Percentiles rank a stretch among this genome's conserved stretches.
Evolutionary conservation across 768 basidiomycete genomes (phyloP).

Genomic region (Psilocybe tampanensis): DNA sequence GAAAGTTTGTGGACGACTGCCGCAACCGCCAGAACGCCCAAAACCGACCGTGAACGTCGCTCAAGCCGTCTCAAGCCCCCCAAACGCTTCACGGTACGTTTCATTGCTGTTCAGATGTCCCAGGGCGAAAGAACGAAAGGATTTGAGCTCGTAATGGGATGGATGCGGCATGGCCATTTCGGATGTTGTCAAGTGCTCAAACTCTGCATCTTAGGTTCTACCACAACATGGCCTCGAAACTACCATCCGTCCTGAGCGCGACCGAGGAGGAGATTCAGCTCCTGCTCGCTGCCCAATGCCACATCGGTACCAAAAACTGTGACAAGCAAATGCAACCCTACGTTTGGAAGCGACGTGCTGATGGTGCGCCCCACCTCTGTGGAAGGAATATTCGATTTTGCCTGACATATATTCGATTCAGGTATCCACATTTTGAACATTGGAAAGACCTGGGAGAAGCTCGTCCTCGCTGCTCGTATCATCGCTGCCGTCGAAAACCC

Average conservation of each 20-base stretch:
- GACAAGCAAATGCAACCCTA: constrained; percentile 99
- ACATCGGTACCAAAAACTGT: constrained; percentile 98
- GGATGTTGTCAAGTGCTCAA: constrained; percentile 39
- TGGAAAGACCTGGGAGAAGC: constrained; percentile 99
- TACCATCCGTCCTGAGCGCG: constrained; percentile 90
- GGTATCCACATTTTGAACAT: constrained; percentile 98
- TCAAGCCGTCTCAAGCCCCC: constrained; percentile 42
- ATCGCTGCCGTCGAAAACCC: constrained; percentile 99
- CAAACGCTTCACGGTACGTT: constrained; percentile 49
- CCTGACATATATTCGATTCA: constrained; percentile 32
- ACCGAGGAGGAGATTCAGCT: constrained; percentile 98
- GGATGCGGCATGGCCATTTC: constrained; percentile 37
- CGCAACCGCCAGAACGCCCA: constrained; percentile 37
- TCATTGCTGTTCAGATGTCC: constrained; percentile 14
- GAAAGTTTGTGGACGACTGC: constrained; percentile 34
- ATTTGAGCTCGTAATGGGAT: constrained; percentile 37
- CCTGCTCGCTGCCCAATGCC: constrained; percentile 92
- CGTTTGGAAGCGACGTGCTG: constrained; percentile 94
- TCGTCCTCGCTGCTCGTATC: constrained; percentile 96
- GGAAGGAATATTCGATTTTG: constrained; percentile 10
- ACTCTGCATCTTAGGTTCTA: constrained; percentile 31
- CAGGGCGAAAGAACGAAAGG: constrained; percentile 32
- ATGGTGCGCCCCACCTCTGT: constrained; percentile 65
- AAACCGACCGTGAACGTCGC: constrained; percentile 48
- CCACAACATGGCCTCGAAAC: constrained; percentile 77